phyloP scores from a whole-genome alignment of 2,329 filamentous ascomycete species.

The Monosporascus sp. region DNA sequence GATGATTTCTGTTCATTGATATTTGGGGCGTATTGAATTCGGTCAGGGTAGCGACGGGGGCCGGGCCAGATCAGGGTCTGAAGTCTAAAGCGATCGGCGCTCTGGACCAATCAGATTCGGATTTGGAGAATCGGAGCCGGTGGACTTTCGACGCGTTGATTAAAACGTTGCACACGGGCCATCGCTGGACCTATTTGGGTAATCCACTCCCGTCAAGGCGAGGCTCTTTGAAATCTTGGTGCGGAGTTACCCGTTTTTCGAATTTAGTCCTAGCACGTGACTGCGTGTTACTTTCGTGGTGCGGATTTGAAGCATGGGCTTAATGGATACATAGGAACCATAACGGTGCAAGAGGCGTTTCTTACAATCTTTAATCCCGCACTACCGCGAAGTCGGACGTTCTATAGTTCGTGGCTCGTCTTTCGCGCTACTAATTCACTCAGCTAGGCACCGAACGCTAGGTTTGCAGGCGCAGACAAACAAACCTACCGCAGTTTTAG shows the following conservation, averaged over 20 bases:
- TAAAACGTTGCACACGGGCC: not conserved
- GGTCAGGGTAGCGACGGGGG: not conserved
- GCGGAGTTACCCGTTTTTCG: not conserved
- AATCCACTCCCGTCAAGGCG: not conserved
- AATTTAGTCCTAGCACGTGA: slow-evolving; percentile 8
- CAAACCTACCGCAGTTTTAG: no score
- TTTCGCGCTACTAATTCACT: not conserved
- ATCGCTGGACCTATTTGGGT: not conserved
- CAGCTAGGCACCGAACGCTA: no score
- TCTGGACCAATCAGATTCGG: not conserved
- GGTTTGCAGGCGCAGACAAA: no score
- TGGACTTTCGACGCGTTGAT: not conserved
- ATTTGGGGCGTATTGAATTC: not conserved
- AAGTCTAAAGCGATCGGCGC: not conserved
- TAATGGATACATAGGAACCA: no score
- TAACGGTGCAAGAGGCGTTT: no score
- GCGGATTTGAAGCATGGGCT: not conserved
- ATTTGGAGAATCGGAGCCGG: not conserved
- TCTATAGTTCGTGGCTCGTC: not conserved
- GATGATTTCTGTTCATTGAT: not conserved
- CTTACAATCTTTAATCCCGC: no score
- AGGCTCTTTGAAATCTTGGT: not conserved
- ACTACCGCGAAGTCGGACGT: not conserved
- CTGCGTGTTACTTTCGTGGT: slow-evolving; percentile 8
- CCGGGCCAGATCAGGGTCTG: not conserved